Conservation (phyloP, 1,284 basidiomycete genomes). For the Peniophora sp. region DNA sequence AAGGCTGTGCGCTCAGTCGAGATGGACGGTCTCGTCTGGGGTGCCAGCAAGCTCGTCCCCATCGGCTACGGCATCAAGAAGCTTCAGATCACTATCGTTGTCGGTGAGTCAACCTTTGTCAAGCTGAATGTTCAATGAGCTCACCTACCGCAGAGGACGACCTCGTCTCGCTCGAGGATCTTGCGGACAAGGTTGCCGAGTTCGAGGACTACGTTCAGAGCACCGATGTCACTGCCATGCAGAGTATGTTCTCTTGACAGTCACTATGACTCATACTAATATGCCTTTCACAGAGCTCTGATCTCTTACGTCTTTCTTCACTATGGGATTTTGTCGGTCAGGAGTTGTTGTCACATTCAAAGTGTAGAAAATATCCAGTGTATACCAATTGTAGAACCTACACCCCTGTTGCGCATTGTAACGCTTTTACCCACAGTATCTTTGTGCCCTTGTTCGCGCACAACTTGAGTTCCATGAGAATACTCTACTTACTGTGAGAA, state of each 20-base stretch:
- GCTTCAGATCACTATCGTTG: constrained; percentile 91
- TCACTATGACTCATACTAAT: too few species aligned
- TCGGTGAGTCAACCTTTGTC: constrained; percentile 53
- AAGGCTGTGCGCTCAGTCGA: constrained; percentile 79
- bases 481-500: too few species aligned
- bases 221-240: constrained; percentile 86
- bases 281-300: too few species aligned
- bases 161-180: constrained; percentile 89
- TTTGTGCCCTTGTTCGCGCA: too few species aligned
- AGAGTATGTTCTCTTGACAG: constrained; percentile 47
- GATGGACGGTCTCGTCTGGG: constrained; percentile 93
- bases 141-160: constrained; percentile 66
- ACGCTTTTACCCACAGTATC: too few species aligned
- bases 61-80: constrained; percentile 93
- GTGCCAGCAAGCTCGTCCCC: constrained; percentile 84
- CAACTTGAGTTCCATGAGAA: too few species aligned
- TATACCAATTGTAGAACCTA: too few species aligned
- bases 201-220: constrained; percentile 97
- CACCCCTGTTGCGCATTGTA: too few species aligned
- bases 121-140: constrained; percentile 7
- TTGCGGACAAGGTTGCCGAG: constrained; percentile 84
- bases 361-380: too few species aligned
- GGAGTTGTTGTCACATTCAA: too few species aligned
- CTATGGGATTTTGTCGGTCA: too few species aligned
- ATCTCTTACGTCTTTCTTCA: too few species aligned